Evolutionary conservation across 495 filamentous ascomycete genomes (phyloP).

Genomic region (Daldinia caldariorum): DNA sequence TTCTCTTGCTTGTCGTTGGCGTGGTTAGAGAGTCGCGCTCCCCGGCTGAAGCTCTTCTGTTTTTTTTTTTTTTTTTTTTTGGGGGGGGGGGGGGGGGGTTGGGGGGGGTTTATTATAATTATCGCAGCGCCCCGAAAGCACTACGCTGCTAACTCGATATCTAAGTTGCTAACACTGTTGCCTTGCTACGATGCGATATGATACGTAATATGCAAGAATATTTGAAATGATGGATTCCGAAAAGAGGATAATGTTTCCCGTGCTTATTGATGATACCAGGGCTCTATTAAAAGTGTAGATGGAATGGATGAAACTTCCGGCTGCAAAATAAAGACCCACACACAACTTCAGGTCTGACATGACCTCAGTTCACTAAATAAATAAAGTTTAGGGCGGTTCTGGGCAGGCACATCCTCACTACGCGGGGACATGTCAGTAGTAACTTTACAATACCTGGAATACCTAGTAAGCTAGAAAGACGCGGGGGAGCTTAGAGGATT

Average conservation of each 20-base stretch:
- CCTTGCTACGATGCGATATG: not conserved
- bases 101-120: too few relatives aligned
- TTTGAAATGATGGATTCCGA: not conserved
- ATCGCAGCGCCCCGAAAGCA: not conserved
- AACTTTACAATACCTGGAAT: too few relatives aligned
- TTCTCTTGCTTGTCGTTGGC: not conserved
- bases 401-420: not conserved
- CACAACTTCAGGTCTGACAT: not conserved
- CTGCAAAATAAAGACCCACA: not conserved
- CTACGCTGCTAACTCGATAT: not conserved
- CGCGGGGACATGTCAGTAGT: not conserved
- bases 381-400: constrained; percentile 7
- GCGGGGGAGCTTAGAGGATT: constrained; percentile 17
- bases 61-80: too few relatives aligned
- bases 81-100: too few relatives aligned
- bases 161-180: not conserved
- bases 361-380: constrained; percentile 10
- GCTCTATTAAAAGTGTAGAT: not conserved
- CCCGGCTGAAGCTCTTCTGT: not conserved
- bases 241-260: not conserved
- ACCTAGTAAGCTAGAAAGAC: constrained; percentile 2
- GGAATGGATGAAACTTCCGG: constrained; percentile 3
- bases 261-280: not conserved
- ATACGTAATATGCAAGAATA: too few relatives aligned
- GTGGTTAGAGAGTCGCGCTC: not conserved